A percentile compares a stretch with the other conserved stretches of the same genome.
phyloP scores from a whole-genome alignment of 495 filamentous ascomycete species.

The Aspergillus carlsbadensis region DNA sequence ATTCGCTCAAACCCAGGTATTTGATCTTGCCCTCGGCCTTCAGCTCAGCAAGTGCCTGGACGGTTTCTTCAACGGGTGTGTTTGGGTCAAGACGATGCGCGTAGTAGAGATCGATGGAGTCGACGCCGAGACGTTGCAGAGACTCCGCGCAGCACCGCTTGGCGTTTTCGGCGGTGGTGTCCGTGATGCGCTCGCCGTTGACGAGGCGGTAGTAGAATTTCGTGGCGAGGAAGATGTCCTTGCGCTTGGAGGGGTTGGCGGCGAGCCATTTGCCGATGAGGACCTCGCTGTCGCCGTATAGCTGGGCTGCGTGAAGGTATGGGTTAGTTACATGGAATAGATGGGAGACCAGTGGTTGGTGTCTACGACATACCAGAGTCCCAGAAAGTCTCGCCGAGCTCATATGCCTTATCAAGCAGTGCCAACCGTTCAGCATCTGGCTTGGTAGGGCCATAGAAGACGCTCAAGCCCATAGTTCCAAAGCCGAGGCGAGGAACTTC shows the following conservation, averaged over 20 bases:
- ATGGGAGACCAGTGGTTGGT: neutral
- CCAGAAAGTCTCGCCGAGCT: constrained; percentile 10
- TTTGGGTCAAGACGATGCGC: constrained; percentile 5
- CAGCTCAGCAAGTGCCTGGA: constrained; percentile 5
- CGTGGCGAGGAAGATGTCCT: constrained; percentile 9
- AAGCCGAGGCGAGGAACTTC: constrained; percentile 9
- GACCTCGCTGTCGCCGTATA: constrained; percentile 13
- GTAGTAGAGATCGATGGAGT: constrained; percentile 14
- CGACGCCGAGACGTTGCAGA: neutral
- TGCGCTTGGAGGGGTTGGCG: constrained; percentile 3
- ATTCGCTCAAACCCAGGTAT: constrained; percentile 11
- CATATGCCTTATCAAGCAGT: constrained; percentile 3
- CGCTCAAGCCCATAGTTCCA: constrained; percentile 13
- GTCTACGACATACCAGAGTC: neutral
- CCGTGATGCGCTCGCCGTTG: neutral
- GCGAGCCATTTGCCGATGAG: constrained; percentile 11
- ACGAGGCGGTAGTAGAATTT: constrained; percentile 5
- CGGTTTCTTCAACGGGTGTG: constrained; percentile 6
- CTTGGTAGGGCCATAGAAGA: constrained; percentile 5
- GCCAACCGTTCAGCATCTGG: constrained; percentile 3
- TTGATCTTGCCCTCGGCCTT: constrained; percentile 15
- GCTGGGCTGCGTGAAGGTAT: neutral
- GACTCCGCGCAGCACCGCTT: neutral
- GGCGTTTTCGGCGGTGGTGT: neutral
- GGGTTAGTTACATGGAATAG: neutral